Conservation (phyloP, 345 rosid species). For the Murraya koenigii region DNA sequence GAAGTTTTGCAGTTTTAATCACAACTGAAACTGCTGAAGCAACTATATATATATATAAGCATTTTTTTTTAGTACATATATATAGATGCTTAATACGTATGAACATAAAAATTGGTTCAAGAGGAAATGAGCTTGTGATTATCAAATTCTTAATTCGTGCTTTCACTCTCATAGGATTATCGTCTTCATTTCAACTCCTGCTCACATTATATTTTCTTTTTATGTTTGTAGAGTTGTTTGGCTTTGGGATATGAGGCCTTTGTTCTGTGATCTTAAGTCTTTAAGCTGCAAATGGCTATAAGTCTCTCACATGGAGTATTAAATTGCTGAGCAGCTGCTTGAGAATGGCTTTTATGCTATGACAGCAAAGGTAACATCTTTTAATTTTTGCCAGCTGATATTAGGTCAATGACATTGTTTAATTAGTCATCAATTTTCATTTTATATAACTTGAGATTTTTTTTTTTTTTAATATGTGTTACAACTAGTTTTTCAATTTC, state of each 20-base stretch:
- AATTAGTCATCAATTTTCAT: not conserved
- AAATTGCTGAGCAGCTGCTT: slow-evolving; percentile 51
- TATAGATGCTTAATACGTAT: too few species aligned
- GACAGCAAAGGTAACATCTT: slow-evolving; percentile 46
- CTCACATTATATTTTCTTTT: not conserved
- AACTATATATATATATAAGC: too few species aligned
- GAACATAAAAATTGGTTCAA: too few species aligned
- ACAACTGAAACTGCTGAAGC: too few species aligned
- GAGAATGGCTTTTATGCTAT: slow-evolving; percentile 52
- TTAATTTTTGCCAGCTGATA: not conserved
- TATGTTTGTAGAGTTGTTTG: slow-evolving; percentile 52
- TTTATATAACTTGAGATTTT: too few species aligned
- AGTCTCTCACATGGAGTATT: slow-evolving; percentile 64
- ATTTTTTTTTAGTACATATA: too few species aligned
- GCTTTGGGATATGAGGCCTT: slow-evolving; percentile 77
- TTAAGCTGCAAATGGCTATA: slow-evolving; percentile 37
- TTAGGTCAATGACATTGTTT: not conserved
- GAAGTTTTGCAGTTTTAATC: too few species aligned
- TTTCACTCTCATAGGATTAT: slow-evolving; percentile 55
- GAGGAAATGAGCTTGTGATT: slow-evolving; percentile 49
- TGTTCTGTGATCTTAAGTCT: slow-evolving; percentile 48
- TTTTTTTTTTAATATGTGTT: too few species aligned
- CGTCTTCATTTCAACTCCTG: too few species aligned
- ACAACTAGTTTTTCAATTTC: too few species aligned
- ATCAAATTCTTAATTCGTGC: slow-evolving; percentile 74